Percentiles rank a stretch among this genome's conserved stretches.
Evolutionary conservation across 2,329 filamentous ascomycete genomes (phyloP).

Genomic region (Venturia carpophila): DNA sequence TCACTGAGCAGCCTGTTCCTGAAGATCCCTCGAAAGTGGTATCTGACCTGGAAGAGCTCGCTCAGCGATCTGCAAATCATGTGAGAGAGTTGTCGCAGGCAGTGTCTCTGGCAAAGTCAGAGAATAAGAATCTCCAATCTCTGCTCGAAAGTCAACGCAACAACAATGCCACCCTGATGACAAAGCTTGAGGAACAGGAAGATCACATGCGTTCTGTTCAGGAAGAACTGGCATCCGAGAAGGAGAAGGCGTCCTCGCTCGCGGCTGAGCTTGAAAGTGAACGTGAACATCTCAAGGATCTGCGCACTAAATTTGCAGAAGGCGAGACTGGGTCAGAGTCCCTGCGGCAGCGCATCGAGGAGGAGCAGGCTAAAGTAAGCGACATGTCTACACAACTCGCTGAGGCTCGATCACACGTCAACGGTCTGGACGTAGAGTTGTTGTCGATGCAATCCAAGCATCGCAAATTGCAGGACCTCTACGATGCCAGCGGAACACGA

Average conservation of each 20-base stretch:
- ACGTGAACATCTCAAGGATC: slow-evolving; percentile 57
- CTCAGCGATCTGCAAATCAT: slow-evolving; percentile 36
- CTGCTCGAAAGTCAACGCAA: slow-evolving; percentile 35
- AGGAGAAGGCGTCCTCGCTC: slow-evolving; percentile 40
- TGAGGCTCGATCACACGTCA: slow-evolving; percentile 66
- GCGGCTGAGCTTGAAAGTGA: slow-evolving; percentile 54
- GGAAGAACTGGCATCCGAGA: slow-evolving; percentile 41
- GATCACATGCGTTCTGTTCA: slow-evolving; percentile 30
- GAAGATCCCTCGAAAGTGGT: slow-evolving; percentile 33
- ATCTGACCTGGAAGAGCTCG: slow-evolving; percentile 38
- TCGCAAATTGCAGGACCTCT: slow-evolving; percentile 45
- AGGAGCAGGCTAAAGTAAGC: slow-evolving; percentile 64
- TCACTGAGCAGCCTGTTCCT: slow-evolving; percentile 31
- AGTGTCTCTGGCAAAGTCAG: slow-evolving; percentile 39
- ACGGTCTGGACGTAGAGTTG: slow-evolving; percentile 68
- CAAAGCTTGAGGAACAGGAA: slow-evolving; percentile 33
- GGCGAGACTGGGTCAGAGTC: slow-evolving; percentile 78
- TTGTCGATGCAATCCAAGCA: slow-evolving; percentile 59
- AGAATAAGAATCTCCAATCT: slow-evolving; percentile 36
- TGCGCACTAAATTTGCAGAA: slow-evolving; percentile 67
- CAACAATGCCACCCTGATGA: slow-evolving; percentile 26
- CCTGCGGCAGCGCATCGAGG: slow-evolving; percentile 64
- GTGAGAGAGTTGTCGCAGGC: slow-evolving; percentile 40
- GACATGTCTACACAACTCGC: slow-evolving; percentile 63
- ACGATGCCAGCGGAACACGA: slow-evolving; percentile 42